Base-by-base conservation (phyloP, 2,329 filamentous ascomycete genomes). In the Diaporthe ampelina region DNA sequence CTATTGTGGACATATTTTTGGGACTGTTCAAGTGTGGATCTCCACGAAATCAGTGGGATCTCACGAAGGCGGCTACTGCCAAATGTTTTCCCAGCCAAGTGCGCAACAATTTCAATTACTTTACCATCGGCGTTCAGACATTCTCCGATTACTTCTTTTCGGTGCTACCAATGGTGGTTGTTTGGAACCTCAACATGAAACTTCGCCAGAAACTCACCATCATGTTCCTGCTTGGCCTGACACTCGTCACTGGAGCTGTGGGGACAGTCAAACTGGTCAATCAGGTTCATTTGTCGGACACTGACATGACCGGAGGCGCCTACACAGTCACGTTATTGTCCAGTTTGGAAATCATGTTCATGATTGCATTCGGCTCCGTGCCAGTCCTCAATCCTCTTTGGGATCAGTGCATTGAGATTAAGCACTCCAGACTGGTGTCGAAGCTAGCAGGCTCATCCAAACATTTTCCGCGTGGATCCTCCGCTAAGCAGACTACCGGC, bases 81-180 rank as follows among this genome's bases (percentile, higher is more conserved):
- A 59, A 59, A 4, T 59, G 56, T 35, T 10, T 59, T 10, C 29
- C 56, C 17, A 21, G 32, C 29, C 37, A 5, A 15, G 29, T 29
- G 6, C 37, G 9, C 21, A 37, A 9, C 17, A 37, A 24, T 11
- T n/a, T 59, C 56, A 24, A 59, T 17, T 59, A 11, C 29, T 59
- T 59, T 17, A 37, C 35, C 56, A 59, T 59, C 21, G 56, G 9
- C 56, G 56, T 59, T 29, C 56, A 59, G 56, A 21, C 29, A 3
- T 59, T 59, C 15, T 32, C 56, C 17, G 56, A 59, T 13, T 59
- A 37, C 15, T 59, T 59, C 26, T 59, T 59, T 32, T 59, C 56
- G 7, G 35, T 37, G 29, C 56, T 59, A 5, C 17, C 56, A 9
- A 59, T 59, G 15, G 15, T 24, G 29, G 29, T 59, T 9, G 56